Conservation (phyloP, 805 yeast species). For the Lipomyces sp. region DNA sequence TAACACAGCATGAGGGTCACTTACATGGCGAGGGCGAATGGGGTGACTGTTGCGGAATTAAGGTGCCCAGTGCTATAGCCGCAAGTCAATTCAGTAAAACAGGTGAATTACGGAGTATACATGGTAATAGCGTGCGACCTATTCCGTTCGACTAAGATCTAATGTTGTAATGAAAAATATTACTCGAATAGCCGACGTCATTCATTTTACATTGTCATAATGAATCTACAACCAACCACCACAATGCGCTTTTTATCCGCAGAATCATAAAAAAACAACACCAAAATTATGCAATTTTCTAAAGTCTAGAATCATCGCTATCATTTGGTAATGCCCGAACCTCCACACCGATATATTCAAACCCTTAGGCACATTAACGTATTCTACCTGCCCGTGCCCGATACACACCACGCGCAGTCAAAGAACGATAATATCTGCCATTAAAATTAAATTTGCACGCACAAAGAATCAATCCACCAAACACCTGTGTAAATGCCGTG, state of each 20-base stretch:
- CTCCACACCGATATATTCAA: no score
- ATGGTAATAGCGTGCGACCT: slow-evolving; percentile 25
- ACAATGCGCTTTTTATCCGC: no score
- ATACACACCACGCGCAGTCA: background rate
- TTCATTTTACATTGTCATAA: background rate
- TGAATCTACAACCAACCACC: no score
- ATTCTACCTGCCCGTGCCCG: no score
- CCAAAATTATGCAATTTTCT: background rate
- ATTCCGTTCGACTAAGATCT: slow-evolving; percentile 35
- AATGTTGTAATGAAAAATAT: background rate
- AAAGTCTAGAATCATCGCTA: background rate
- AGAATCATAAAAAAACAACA: background rate
- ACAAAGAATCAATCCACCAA: background rate
- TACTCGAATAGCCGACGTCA: background rate
- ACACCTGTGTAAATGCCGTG: background rate
- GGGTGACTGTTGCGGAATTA: slow-evolving; percentile 99
- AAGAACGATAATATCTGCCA: background rate
- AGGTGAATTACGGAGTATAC: slow-evolving; percentile 21
- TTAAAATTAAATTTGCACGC: background rate
- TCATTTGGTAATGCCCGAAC: no score
- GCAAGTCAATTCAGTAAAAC: slow-evolving; percentile 55
- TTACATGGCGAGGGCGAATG: slow-evolving; percentile 61
- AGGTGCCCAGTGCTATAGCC: slow-evolving; percentile 93
- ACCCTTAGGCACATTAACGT: no score
- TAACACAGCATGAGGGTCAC: slow-evolving; percentile 44